Evolutionary conservation across 345 rosid species (phyloP), one percentile per base, ranked within the genome.

Genomic region (Hypericum perforatum): DNA sequence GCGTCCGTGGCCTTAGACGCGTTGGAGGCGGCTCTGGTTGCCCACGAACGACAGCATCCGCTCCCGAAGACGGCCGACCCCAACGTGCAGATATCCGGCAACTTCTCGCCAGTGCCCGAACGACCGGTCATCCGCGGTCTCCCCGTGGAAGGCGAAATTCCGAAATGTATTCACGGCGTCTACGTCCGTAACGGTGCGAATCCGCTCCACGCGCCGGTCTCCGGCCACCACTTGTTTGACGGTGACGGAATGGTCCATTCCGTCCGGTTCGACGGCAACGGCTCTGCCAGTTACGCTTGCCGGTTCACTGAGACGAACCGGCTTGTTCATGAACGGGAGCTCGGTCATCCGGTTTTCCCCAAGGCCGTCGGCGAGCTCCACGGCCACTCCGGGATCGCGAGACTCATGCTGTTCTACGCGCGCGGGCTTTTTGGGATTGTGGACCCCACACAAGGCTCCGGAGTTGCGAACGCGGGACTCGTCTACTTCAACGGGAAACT

Each of bases 161-260:
- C 96, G 0, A 76, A 77, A 2, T 74, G 80, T 22, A 77, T 88
- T n/a, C 68, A 63, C 38, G 96, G 96, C 7, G 82, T 73, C 16
- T 88, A 85, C 39, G 80, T 81, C 3, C 60, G 96, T 7, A 88
- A 88, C 77, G 96, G 96, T 15, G 94, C 96, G 7, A 88, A 85
- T 58, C 96, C 96, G 2, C 89, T 82, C 52, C 84, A 82, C 62
- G 82, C 80, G 45, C 96, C 94, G 1, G 80, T 82, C 10, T 78
- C 91, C 5, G 94, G 96, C 11, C 96, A 88, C 70, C 96, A 88
- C 70, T 74, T 88, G 54, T 88, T 88, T 43, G 96, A 85, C 46
- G 96, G 96, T 4, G 94, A 88, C 50, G 94, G 96, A 13, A 88
- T 88, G 96, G 80, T 88, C 52, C 96, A 88, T 56, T 81, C 89